A percentile compares a stretch with the other conserved stretches of the same genome.
Conservation (phyloP, 2,329 filamentous ascomycete genomes). For the Tolypocladium cylindrosporum region DNA sequence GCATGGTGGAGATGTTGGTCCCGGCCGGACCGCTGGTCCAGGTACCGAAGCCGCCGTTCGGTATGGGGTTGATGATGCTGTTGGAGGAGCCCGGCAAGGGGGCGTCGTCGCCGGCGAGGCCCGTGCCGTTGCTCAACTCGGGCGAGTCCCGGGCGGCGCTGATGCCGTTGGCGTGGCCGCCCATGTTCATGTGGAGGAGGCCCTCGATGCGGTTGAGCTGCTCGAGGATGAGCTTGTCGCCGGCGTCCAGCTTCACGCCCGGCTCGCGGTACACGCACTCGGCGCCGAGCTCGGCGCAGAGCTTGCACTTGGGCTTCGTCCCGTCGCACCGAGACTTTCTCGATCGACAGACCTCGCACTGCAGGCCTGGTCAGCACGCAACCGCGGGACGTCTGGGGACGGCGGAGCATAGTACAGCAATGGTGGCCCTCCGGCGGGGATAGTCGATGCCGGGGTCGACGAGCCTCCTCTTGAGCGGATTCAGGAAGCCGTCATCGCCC, state of each 20-base stretch:
- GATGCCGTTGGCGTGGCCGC: conserved; percentile 34
- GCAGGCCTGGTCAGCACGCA: neutral
- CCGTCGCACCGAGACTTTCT: conserved; percentile 74
- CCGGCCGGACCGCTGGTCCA: conserved; percentile 48
- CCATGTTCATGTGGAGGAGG: conserved; percentile 61
- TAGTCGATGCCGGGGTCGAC: conserved; percentile 54
- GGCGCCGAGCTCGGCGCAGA: conserved; percentile 72
- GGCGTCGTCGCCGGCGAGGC: conserved; percentile 45
- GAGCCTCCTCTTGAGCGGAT: conserved; percentile 51
- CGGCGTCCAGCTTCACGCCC: conserved; percentile 77
- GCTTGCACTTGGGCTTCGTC: conserved; percentile 71
- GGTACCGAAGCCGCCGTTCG: conserved; percentile 58
- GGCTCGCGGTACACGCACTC: conserved; percentile 80
- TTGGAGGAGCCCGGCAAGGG: conserved; percentile 32
- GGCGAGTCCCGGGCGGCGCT: conserved; percentile 53
- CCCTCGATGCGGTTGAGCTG: conserved; percentile 68
- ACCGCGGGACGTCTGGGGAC: neutral
- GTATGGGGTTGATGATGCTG: conserved; percentile 44
- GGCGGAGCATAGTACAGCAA: conserved; percentile 37
- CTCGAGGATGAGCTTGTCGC: conserved; percentile 77
- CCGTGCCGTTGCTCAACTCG: conserved; percentile 53
- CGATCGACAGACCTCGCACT: conserved; percentile 76
- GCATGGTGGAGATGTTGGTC: conserved; percentile 74
- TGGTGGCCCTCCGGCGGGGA: conserved; percentile 53
- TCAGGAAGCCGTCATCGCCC: conserved; percentile 42